A percentile compares a stretch with the other conserved stretches of the same genome.
These are phyloP conservation scores for Eutrema japonicum DNA, from an alignment of 345 rosid genomes.

Conservation along the genomic window DNA sequence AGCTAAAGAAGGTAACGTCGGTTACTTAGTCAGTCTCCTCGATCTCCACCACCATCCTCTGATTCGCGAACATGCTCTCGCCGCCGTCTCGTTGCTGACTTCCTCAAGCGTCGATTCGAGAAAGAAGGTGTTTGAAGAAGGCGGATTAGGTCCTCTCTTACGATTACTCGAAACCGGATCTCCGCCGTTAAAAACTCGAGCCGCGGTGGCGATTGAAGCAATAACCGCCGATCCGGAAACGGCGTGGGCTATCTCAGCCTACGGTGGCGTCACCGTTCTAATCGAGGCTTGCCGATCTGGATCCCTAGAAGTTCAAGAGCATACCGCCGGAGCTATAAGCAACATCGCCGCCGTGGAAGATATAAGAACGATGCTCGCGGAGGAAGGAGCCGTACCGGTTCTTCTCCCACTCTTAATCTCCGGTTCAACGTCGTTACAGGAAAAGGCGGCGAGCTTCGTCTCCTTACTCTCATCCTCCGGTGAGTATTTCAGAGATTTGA, in stretches of 20 bases:
- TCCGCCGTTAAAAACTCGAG: constrained; percentile 60
- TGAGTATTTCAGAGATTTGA: constrained; percentile 59
- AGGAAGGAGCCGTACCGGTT: constrained; percentile 75
- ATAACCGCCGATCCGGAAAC: constrained; percentile 71
- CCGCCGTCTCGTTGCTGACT: constrained; percentile 65
- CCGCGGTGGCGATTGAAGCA: constrained; percentile 70
- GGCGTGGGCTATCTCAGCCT: constrained; percentile 73
- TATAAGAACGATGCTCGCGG: constrained; percentile 57
- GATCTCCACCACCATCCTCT: constrained; percentile 53
- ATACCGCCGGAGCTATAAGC: constrained; percentile 64
- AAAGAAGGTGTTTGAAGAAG: constrained; percentile 66
- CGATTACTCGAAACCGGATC: constrained; percentile 69
- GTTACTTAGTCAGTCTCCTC: constrained; percentile 64
- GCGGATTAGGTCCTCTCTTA: constrained; percentile 75
- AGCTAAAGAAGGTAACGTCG: constrained; percentile 72
- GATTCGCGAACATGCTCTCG: constrained; percentile 68
- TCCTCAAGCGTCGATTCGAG: constrained; percentile 63
- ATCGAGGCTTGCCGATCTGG: constrained; percentile 76
- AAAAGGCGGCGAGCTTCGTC: constrained; percentile 58
- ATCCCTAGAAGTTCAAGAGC: constrained; percentile 52
- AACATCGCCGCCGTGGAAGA: constrained; percentile 66
- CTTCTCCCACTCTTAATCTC: constrained; percentile 56
- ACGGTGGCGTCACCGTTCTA: constrained; percentile 64
- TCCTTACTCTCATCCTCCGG: constrained; percentile 67
- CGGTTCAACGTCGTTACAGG: constrained; percentile 46